Base-by-base conservation (phyloP, 2,329 filamentous ascomycete species). In the Trichoderma polysporum region DNA sequence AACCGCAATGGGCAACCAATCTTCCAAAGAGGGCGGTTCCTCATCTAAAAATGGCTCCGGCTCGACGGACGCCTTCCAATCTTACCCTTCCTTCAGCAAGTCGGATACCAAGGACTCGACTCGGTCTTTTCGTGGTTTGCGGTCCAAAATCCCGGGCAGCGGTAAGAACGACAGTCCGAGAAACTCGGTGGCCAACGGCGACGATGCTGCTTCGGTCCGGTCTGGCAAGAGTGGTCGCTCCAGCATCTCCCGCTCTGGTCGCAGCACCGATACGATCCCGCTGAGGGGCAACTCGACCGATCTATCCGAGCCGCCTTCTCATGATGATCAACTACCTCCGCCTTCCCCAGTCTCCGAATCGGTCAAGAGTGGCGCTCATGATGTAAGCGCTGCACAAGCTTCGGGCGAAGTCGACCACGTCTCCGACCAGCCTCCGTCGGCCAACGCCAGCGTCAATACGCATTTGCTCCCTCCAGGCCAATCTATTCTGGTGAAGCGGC, bases 371-470 rank as follows among this genome's bases (percentile, higher is more conserved):
- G 82, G 86, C 53, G 89, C 92, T 71, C 90, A 92, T 74, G 90
- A 94, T 77, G 88, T 97, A 50, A 86, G 86, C 74, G 90, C 90
- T 54, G 94, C 93, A 50, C 91, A 96, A 78, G 88, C 91, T 62
- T 91, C 88, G 58, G 94, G 94, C 66, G 95, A 99, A 78, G 93
- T 99, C 49, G 95, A 97, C 74, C 89, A 94, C 72, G 93, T 99
- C 22, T 98, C 94, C 15, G 95, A 98, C 75, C 90, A 90, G 68
- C 94, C 94, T 31, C 93, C 93, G 2, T 88, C 88, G 12, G 90
- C 90, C 73, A 78, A 79, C 27, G 85, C 86, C 70, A 81, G 87
- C 77, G 77, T 87, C 76, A 82, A 84, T 78, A 77, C 84, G 72
- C 79, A 87, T 74, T 77, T 85, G 66, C 88, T 90, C 73, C 88